Conservation (phyloP, 2,329 filamentous ascomycete species). For the Acrodontium crateriforme region DNA sequence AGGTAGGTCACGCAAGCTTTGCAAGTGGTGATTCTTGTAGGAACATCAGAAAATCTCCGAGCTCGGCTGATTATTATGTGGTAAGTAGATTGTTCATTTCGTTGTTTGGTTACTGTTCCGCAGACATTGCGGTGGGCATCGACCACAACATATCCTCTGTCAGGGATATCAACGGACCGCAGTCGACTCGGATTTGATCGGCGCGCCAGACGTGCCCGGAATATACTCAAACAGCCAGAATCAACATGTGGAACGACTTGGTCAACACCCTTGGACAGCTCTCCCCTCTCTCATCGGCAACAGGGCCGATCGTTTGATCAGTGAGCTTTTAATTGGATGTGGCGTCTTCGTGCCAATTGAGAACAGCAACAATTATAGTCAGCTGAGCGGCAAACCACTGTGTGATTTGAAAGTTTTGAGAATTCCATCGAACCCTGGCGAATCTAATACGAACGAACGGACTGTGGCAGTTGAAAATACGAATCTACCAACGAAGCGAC, state of each 20-base stretch:
- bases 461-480: not conserved
- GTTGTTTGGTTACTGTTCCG: conserved; percentile 63
- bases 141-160: conserved; percentile 63
- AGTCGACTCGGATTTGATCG: conserved; percentile 19
- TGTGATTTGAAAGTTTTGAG: conserved; percentile 27
- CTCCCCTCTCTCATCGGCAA: conserved; percentile 61
- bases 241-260: conserved; percentile 54
- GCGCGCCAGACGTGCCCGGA: conserved; percentile 46
- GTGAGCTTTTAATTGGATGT: conserved; percentile 61
- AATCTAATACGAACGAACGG: not conserved
- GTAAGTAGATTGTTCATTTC: conserved; percentile 33
- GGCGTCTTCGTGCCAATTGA: conserved; percentile 57
- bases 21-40: conserved; percentile 8
- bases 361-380: conserved; percentile 52
- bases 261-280: conserved; percentile 58
- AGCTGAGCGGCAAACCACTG: conserved; percentile 60
- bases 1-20: conserved; percentile 24
- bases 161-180: conserved; percentile 58
- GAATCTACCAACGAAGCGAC: not conserved
- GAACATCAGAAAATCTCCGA: conserved; percentile 36
- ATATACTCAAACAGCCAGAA: conserved; percentile 54
- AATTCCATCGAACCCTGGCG: not conserved
- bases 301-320: conserved; percentile 63
- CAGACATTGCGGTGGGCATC: conserved; percentile 33
- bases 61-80: conserved; percentile 8